phyloP scores from a whole-genome alignment of 2,329 filamentous ascomycete genomes.

The Colletotrichum liriopes region DNA sequence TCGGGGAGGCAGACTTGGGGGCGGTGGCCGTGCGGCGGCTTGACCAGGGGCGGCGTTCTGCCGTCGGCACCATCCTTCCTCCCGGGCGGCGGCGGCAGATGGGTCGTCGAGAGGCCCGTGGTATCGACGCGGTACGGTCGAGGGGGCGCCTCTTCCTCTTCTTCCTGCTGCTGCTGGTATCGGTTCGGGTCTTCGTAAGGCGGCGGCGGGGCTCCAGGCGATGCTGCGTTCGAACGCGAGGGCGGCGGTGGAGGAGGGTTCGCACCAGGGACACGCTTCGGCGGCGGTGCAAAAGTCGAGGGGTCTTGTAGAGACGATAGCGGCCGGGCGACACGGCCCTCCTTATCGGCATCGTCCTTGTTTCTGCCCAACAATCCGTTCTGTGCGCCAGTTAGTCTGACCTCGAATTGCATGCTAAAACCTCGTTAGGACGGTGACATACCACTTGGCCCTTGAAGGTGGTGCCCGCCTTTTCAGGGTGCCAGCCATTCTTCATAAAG shows the following conservation, averaged over 20 bases:
- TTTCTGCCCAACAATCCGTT: constrained; percentile 63
- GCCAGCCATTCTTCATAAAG: constrained; percentile 68
- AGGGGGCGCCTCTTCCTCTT: constrained; percentile 64
- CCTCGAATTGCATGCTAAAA: constrained; percentile 10
- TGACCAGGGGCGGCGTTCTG: constrained; percentile 48
- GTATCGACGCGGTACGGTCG: constrained; percentile 80
- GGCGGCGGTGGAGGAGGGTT: constrained; percentile 42
- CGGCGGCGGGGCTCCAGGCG: constrained; percentile 47
- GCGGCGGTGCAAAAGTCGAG: constrained; percentile 83
- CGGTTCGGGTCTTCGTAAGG: constrained; percentile 42
- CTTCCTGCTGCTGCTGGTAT: constrained; percentile 44
- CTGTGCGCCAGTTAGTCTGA: constrained; percentile 51
- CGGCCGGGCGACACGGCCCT: constrained; percentile 68
- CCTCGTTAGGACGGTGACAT: constrained; percentile 46
- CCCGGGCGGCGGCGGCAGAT: constrained; percentile 80
- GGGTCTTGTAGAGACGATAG: constrained; percentile 83
- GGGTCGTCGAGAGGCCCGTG: constrained; percentile 77
- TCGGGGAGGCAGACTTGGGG: constrained; percentile 81
- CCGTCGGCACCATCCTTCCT: constrained; percentile 62
- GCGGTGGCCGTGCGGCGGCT: constrained; percentile 53
- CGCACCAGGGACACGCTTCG: constrained; percentile 68
- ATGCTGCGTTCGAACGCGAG: constrained; percentile 55
- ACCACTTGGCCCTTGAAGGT: constrained; percentile 64
- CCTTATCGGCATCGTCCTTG: constrained; percentile 50
- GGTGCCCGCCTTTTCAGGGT: constrained; percentile 62